Evolutionary conservation across 805 yeast genomes (phyloP).

Genomic region (Candida morakotiae): DNA sequence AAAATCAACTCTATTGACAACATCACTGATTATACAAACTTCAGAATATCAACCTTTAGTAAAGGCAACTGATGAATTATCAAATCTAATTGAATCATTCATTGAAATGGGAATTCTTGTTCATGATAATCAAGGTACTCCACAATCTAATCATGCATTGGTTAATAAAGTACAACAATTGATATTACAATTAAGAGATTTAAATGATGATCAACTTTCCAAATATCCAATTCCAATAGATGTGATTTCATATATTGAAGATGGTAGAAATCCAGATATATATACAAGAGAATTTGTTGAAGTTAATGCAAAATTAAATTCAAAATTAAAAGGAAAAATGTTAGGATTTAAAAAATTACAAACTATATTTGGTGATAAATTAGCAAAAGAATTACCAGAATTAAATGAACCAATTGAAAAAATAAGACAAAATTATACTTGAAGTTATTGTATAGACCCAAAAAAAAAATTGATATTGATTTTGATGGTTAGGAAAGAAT

Average conservation of each 20-base stretch:
- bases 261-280: constrained; percentile 95
- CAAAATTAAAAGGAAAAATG: constrained; percentile 81
- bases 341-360: constrained; percentile 60
- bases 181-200: constrained; percentile 31
- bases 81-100: constrained; percentile 57
- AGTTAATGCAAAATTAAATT: constrained; percentile 85
- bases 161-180: constrained; percentile 40
- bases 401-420: constrained; percentile 53
- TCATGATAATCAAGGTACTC: constrained; percentile 90
- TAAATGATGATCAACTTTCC: constrained; percentile 11
- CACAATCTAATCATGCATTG: constrained; percentile 58
- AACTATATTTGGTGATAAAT: constrained; percentile 62
- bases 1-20: constrained; percentile 4
- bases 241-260: constrained; percentile 88
- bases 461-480: no score
- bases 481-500: no score
- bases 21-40: constrained; percentile 14
- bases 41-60: constrained; percentile 26
- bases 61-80: constrained; percentile 28
- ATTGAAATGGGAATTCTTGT: constrained; percentile 88
- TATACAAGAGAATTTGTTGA: constrained; percentile 96
- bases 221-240: constrained; percentile 66
- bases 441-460: no score
- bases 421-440: constrained; percentile 28
- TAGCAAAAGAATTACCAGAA: constrained; percentile 77